Conservation (phyloP, 1,284 basidiomycete species). For the Ceratobasidium theobromae region DNA sequence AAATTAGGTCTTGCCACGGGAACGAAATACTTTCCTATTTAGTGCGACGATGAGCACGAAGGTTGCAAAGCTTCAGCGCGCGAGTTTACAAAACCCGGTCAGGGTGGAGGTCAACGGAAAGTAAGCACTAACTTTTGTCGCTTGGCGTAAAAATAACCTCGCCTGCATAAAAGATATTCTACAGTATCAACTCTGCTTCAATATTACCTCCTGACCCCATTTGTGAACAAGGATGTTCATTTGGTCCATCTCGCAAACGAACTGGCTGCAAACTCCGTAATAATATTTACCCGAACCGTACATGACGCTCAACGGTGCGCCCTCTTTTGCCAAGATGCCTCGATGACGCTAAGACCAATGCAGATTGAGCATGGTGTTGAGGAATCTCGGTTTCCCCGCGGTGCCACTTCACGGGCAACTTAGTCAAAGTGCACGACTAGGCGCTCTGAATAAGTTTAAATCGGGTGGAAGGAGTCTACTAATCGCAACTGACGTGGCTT, state of each 20-base stretch:
- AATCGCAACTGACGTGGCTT: slow-evolving; percentile 96
- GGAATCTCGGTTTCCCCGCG: slow-evolving; percentile 90
- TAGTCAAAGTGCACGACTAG: slow-evolving; percentile 89
- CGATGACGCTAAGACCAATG: neutral
- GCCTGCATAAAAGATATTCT: slow-evolving; percentile 68
- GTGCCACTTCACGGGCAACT: slow-evolving; percentile 96
- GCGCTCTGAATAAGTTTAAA: slow-evolving; percentile 96
- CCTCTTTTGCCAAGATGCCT: too few species aligned
- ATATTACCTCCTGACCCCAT: slow-evolving; percentile 93
- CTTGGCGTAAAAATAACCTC: neutral
- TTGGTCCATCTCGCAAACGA: slow-evolving; percentile 90
- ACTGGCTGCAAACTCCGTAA: slow-evolving; percentile 89
- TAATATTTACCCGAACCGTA: slow-evolving; percentile 96
- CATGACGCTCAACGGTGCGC: slow-evolving; percentile 81
- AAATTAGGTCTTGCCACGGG: slow-evolving; percentile 75
- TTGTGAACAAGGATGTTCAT: slow-evolving; percentile 90
- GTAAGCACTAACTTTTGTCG: slow-evolving; percentile 49
- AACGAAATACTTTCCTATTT: slow-evolving; percentile 94
- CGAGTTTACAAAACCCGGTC: slow-evolving; percentile 94
- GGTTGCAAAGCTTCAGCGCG: slow-evolving; percentile 94
- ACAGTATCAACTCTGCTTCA: slow-evolving; percentile 95
- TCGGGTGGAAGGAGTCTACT: slow-evolving; percentile 88
- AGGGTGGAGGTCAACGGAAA: slow-evolving; percentile 92
- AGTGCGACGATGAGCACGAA: slow-evolving; percentile 99
- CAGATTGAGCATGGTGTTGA: slow-evolving; percentile 78